Evolutionary conservation across 2,329 filamentous ascomycete genomes (phyloP), one percentile per base, ranked within the genome.

Genomic region (Alternaria ventricosa): DNA sequence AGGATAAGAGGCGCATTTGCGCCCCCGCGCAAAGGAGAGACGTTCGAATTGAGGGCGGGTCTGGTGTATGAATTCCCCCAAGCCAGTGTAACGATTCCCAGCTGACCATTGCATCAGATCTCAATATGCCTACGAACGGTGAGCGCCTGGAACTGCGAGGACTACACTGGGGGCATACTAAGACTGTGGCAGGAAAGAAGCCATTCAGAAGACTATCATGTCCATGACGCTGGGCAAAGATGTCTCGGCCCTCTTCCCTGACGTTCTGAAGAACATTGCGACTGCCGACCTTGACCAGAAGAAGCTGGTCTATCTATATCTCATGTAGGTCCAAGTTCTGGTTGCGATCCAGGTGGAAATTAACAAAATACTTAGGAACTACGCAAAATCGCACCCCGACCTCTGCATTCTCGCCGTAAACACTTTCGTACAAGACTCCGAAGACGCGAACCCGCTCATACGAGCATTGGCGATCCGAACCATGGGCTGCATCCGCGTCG

Each of bases 131-230:
- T 97, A 96, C 84, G 96, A 99, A 88, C 91, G 89, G 87, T 89
- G 81, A 71, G 73, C 71, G 53, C 57, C 43, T 54, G 45, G 49
- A 50, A 20, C 8, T 30, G 27, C 22, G 18, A 33, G 11, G 22
- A 7, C 27, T n/a, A n/a, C 7, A 50, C 22, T 10, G 12, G n/a
- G 15, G 20, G 33, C 6, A 67, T 74, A 81, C 81, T 83, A 68
- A 83, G 56, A 62, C 46, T 63, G 27, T 44, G 59, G 49, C 66
- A 88, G 94, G 77, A 99, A 99, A 83, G 96, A 99, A 85, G 92
- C 96, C 23, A 99, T 99, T 74, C 96, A 99, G 80, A 98, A 97
- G 87, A 99, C 96, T 69, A 99, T 99, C 84, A 98, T 98, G 94
- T 94, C 96, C 79, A 99, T 99, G 96, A 99, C 96, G 1, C 82